Conservation (phyloP, 164 flowering plant genomes). For the Vitis rotundifolia region DNA sequence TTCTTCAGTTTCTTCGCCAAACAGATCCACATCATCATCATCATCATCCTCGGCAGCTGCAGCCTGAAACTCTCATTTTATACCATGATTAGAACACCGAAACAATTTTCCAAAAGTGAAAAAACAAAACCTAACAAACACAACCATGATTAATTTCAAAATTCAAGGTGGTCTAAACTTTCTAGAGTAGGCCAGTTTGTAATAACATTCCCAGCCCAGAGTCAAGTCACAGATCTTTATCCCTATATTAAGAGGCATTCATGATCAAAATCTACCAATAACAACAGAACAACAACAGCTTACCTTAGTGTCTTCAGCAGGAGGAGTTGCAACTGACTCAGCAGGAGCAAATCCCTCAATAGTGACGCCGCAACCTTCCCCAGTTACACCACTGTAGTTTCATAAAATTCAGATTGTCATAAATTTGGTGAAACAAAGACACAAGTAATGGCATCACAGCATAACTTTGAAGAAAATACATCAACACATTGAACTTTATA, state of each 20-base stretch:
- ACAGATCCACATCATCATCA: conserved; percentile 84
- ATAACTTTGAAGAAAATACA: too few relatives aligned
- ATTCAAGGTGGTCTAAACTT: too few relatives aligned
- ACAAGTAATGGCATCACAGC: not conserved
- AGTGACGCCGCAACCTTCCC: conserved; percentile 78
- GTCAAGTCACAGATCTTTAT: too few relatives aligned
- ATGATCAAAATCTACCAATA: too few relatives aligned
- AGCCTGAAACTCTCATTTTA: conserved; percentile 13
- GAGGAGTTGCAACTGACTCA: conserved; percentile 72
- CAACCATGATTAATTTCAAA: too few relatives aligned
- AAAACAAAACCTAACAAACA: not conserved
- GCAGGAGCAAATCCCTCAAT: conserved; percentile 65
- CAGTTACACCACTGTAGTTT: conserved; percentile 72
- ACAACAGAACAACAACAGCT: not conserved
- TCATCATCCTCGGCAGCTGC: conserved; percentile 74
- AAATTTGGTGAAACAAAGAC: not conserved
- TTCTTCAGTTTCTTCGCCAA: conserved; percentile 98
- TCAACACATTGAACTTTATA: not conserved
- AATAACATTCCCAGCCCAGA: too few relatives aligned
- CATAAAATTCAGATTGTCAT: not conserved
- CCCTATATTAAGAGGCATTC: too few relatives aligned
- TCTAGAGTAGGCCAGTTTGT: too few relatives aligned
- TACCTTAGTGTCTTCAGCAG: conserved; percentile 66
- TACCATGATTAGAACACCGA: not conserved
- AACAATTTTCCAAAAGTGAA: not conserved